phyloP scores from a whole-genome alignment of 1,284 basidiomycete genomes.

The Cutaneotrichosporon sp. region DNA sequence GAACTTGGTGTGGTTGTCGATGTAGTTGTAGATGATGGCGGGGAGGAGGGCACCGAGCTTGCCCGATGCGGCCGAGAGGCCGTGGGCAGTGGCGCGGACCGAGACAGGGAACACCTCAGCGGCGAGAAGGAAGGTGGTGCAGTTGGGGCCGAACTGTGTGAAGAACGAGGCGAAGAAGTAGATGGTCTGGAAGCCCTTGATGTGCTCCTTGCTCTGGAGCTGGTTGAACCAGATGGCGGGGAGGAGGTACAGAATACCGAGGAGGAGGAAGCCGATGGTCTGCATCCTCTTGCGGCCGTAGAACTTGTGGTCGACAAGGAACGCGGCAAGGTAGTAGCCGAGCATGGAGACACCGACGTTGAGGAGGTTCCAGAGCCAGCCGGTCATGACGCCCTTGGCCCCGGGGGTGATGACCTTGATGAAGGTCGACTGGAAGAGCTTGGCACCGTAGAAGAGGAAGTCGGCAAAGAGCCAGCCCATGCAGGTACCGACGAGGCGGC shows the following conservation, averaged over 20 bases:
- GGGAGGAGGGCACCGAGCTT: conserved; percentile 58
- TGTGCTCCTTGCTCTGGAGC: conserved; percentile 48
- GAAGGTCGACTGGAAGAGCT: conserved; percentile 55
- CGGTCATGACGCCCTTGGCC: conserved; percentile 50
- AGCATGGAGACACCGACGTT: conserved; percentile 56
- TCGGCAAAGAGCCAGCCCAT: conserved; percentile 60
- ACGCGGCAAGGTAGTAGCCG: conserved; percentile 60
- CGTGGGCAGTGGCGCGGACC: conserved; percentile 57
- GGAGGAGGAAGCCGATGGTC: conserved; percentile 57
- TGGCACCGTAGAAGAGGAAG: conserved; percentile 58
- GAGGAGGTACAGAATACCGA: conserved; percentile 56
- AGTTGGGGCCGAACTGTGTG: conserved; percentile 60
- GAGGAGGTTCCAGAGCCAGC: conserved; percentile 60
- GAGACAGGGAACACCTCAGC: conserved; percentile 59
- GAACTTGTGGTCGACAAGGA: conserved; percentile 61
- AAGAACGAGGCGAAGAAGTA: conserved; percentile 60
- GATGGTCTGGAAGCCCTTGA: conserved; percentile 57
- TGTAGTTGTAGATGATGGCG: conserved; percentile 54
- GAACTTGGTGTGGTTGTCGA: conserved; percentile 55
- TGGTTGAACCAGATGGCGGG: conserved; percentile 50
- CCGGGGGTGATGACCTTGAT: conserved; percentile 57
- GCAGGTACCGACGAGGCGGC: conserved; percentile 58
- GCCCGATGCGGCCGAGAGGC: conserved; percentile 56
- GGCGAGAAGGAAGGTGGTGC: conserved; percentile 55
- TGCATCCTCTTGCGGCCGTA: conserved; percentile 57